Evolutionary conservation across 352 stramenopile species (phyloP).

Genomic region (Globisporangium emineosum): DNA sequence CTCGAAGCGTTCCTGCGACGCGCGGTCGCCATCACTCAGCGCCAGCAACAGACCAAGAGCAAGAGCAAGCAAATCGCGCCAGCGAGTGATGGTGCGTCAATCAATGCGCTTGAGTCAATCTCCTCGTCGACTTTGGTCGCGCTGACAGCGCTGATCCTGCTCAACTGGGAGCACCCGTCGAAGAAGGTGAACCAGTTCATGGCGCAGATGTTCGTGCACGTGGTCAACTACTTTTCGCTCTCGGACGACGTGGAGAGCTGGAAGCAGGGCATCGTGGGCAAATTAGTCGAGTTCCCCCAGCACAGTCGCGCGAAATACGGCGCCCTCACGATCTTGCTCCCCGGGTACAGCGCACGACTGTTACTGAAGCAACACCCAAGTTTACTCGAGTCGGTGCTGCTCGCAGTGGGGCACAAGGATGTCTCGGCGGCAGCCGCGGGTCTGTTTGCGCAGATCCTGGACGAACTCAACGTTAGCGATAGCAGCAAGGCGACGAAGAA

Average conservation of each 20-base stretch:
- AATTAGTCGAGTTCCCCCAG: constrained; percentile 52
- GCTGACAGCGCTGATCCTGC: constrained; percentile 54
- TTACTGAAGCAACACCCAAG: constrained; percentile 43
- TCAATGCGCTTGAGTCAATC: constrained; percentile 4
- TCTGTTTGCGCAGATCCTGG: constrained; percentile 71
- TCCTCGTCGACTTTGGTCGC: constrained; percentile 34
- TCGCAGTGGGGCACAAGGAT: constrained; percentile 66
- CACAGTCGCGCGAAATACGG: constrained; percentile 74
- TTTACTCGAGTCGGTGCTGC: constrained; percentile 57
- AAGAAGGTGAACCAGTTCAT: constrained; percentile 89
- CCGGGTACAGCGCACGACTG: constrained; percentile 34
- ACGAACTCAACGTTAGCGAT: constrained; percentile 25
- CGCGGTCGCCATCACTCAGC: constrained; percentile 45
- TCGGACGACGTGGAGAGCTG: constrained; percentile 37
- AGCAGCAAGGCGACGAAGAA: constrained; percentile 28
- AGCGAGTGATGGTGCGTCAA: neutral
- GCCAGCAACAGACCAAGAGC: constrained; percentile 22
- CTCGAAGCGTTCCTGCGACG: constrained; percentile 72
- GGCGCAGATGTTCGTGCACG: constrained; percentile 71
- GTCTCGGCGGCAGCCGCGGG: constrained; percentile 64
- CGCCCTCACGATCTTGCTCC: constrained; percentile 53
- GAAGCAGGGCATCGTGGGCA: constrained; percentile 40
- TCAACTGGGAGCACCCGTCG: constrained; percentile 84
- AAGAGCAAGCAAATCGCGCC: neutral
- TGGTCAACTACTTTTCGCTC: constrained; percentile 61